Evolutionary conservation across 1,139 yeast species (phyloP).

Genomic region (Yamadazyma spencermartinsiae): DNA sequence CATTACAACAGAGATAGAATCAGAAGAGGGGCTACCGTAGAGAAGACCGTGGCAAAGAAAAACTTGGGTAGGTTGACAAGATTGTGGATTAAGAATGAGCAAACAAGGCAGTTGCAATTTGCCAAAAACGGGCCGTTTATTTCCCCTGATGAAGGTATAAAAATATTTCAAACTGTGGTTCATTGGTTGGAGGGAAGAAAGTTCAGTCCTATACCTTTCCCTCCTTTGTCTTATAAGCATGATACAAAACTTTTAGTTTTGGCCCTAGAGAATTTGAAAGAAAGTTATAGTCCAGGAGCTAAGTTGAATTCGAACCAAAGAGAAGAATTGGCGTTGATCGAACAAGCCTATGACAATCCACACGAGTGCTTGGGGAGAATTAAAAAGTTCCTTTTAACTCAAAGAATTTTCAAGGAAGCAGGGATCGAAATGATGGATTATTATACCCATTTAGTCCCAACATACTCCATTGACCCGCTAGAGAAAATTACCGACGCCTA

Average conservation of each 20-base stretch:
- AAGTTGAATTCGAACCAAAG: constrained; percentile 84
- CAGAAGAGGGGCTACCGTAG: constrained; percentile 84
- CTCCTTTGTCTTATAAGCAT: constrained; percentile 88
- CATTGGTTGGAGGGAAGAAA: constrained; percentile 88
- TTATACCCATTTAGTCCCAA: constrained; percentile 81
- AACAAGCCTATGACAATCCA: constrained; percentile 96
- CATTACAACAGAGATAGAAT: constrained; percentile 90
- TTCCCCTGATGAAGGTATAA: constrained; percentile 84
- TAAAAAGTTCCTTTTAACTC: constrained; percentile 80
- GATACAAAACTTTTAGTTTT: constrained; percentile 87
- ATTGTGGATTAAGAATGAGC: constrained; percentile 90
- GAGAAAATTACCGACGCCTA: constrained; percentile 97
- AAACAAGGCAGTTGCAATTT: constrained; percentile 78
- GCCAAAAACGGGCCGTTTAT: constrained; percentile 88
- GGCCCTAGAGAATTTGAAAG: constrained; percentile 88
- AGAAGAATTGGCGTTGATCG: constrained; percentile 90
- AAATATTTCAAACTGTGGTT: constrained; percentile 83
- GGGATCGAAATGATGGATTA: constrained; percentile 91
- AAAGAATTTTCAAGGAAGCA: constrained; percentile 89
- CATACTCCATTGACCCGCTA: constrained; percentile 83
- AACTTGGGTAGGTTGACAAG: constrained; percentile 90
- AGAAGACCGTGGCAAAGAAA: constrained; percentile 90
- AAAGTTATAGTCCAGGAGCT: constrained; percentile 78
- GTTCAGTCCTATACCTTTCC: constrained; percentile 89
- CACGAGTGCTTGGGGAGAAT: constrained; percentile 87